Conservation (phyloP, 176 grass and related monocot genomes). For the Carex cristatella region DNA sequence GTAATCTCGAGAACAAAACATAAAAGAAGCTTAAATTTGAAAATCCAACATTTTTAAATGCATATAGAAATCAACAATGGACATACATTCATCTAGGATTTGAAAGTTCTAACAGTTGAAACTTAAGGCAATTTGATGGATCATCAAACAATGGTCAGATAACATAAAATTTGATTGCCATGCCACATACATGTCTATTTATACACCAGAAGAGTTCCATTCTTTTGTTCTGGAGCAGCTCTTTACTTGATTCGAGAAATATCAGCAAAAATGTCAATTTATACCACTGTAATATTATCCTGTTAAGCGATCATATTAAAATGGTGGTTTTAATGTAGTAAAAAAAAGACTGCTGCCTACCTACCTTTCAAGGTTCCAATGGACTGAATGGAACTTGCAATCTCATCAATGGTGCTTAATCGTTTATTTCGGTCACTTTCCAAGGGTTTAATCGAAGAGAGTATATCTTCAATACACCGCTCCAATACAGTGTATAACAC, state of each 20-base stretch:
- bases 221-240: no score
- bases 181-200: background rate
- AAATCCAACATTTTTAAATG: background rate
- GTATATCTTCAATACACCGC: constrained; percentile 50
- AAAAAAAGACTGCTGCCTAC: constrained; percentile 19
- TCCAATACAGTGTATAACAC: constrained; percentile 23
- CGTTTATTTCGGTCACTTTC: constrained; percentile 41
- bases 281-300: background rate
- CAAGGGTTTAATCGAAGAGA: constrained; percentile 55
- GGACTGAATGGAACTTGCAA: constrained; percentile 38
- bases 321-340: background rate
- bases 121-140: background rate
- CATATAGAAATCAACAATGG: background rate
- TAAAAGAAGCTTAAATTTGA: background rate
- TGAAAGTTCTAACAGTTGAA: background rate
- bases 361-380: constrained; percentile 38
- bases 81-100: background rate
- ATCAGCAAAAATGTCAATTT: background rate
- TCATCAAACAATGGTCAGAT: background rate
- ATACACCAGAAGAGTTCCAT: background rate
- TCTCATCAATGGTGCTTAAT: constrained; percentile 46
- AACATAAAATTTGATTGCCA: background rate
- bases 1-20: background rate
- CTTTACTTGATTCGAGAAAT: background rate
- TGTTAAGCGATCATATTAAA: background rate